phyloP scores from a whole-genome alignment of 2,329 filamentous ascomycete genomes.

The Cercospora sojina region DNA sequence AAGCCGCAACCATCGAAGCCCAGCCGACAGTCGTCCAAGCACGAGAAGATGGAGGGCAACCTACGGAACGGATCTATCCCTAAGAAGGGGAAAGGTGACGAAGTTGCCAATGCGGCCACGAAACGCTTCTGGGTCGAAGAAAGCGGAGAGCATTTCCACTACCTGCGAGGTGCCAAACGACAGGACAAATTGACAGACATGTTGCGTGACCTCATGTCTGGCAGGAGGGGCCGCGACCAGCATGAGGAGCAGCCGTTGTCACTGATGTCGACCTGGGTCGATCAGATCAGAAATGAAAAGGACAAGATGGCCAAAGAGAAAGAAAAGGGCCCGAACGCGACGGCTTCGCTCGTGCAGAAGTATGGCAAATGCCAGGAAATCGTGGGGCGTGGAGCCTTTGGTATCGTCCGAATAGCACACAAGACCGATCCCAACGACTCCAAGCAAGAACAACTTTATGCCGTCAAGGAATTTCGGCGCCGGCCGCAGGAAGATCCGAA shows the following conservation, averaged over 20 bases:
- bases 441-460: conserved; percentile 82
- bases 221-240: conserved; percentile 70
- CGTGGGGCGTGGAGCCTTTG: conserved; percentile 92
- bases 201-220: conserved; percentile 77
- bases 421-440: conserved; percentile 81
- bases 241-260: conserved; percentile 78
- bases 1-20: conserved; percentile 30
- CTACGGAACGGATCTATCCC: conserved; percentile 35
- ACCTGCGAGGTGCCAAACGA: conserved; percentile 82
- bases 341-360: conserved; percentile 83
- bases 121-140: conserved; percentile 58
- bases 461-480: conserved; percentile 96
- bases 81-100: conserved; percentile 36
- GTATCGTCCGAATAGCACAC: conserved; percentile 95
- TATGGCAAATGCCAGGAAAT: conserved; percentile 99
- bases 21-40: conserved; percentile 36
- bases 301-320: conserved; percentile 72
- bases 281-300: conserved; percentile 85
- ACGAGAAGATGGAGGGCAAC: conserved; percentile 28
- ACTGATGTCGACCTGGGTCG: conserved; percentile 92
- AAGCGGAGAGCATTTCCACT: conserved; percentile 78
- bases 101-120: conserved; percentile 24
- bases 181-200: conserved; percentile 95
- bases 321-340: conserved; percentile 71
- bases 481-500: conserved; percentile 92